These are phyloP conservation scores for Sugiyamaella lignohabitans DNA, from an alignment of 805 yeast species.

Conservation along the genomic window DNA sequence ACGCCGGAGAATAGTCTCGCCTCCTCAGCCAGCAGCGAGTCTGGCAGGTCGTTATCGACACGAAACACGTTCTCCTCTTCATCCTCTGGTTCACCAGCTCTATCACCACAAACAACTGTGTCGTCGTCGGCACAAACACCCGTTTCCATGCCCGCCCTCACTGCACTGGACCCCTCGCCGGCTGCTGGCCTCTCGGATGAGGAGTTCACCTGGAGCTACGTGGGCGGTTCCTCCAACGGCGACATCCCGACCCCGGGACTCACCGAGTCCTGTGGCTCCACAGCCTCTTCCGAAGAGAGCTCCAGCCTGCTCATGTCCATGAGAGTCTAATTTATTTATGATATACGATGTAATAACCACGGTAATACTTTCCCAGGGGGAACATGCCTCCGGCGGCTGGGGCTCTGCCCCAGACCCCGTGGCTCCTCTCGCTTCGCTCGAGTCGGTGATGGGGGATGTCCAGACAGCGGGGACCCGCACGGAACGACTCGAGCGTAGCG, in stretches of 20 bases:
- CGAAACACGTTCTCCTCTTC: not conserved
- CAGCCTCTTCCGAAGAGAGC: slow-evolving; percentile 4
- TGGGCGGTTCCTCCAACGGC: slow-evolving; percentile 6
- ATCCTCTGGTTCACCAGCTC: not conserved
- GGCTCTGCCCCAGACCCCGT: not conserved
- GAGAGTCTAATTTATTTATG: not conserved
- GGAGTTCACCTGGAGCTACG: slow-evolving; percentile 1
- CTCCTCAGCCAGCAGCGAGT: not conserved
- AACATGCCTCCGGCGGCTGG: not conserved
- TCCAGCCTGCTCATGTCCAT: not conserved
- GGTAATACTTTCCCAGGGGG: not conserved
- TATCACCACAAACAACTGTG: not conserved
- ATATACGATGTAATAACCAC: not conserved
- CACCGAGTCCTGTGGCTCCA: slow-evolving; percentile 10
- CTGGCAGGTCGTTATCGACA: not conserved
- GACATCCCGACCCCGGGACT: slow-evolving; percentile 13
- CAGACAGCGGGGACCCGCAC: no score
- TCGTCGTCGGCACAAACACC: slow-evolving; percentile 3
- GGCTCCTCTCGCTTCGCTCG: not conserved
- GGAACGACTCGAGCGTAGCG: not conserved
- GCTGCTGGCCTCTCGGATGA: not conserved
- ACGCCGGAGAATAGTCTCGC: not conserved
- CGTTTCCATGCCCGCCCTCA: not conserved
- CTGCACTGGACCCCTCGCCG: not conserved
- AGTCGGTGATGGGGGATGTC: no score